Base-by-base conservation (phyloP, 139 green algal genomes). In the Closterium sp. region DNA sequence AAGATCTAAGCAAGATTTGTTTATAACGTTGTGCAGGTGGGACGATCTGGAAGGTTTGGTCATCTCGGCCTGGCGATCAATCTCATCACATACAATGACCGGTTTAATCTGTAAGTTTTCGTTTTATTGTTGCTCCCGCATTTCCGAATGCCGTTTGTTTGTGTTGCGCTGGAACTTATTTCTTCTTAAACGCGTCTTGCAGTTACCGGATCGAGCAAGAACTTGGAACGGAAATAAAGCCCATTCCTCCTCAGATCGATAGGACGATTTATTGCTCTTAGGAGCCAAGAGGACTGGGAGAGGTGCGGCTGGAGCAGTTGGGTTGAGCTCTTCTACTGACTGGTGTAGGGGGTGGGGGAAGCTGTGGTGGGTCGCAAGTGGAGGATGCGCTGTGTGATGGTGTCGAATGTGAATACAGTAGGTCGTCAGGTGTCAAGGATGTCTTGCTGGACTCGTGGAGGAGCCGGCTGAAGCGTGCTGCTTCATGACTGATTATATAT, bases 181-280 rank as follows among this genome's bases (percentile, higher is more conserved):
- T 28, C 55, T 28, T 76, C 5, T 76, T 76, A 12, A 76, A 76
- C 4, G 55, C 12, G 55, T 76, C 55, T 76, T 93, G 85, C 92
- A 94, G 92, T 84, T 95, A 98, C 95, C 96, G 96, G 84, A 99
- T 99, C 92, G 98, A 99, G 96, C 98, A 99, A 95, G 98, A 99
- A 95, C 94, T 99, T 90, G 97, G 97, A 85, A 99, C 98, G 1
- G 98, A 99, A 94, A 99, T 99, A 95, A 98, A 99, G 95, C 97
- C 98, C 91, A 99, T 99, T 90, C 98, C 98, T 21, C 93, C 98
- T 0, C 90, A 96, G 90, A 99, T 99, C 89, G 98, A 99, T 91
- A 98, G 98, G 94, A 91, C 95, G 35, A 96, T 99, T 85, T 99
- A 99, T 96, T 99, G 98, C 94, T 93, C 91, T 12, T 96, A 95